These are phyloP conservation scores for Oenanthe javanica DNA, from an alignment of 140 eudicot species.

Conservation along the genomic window DNA sequence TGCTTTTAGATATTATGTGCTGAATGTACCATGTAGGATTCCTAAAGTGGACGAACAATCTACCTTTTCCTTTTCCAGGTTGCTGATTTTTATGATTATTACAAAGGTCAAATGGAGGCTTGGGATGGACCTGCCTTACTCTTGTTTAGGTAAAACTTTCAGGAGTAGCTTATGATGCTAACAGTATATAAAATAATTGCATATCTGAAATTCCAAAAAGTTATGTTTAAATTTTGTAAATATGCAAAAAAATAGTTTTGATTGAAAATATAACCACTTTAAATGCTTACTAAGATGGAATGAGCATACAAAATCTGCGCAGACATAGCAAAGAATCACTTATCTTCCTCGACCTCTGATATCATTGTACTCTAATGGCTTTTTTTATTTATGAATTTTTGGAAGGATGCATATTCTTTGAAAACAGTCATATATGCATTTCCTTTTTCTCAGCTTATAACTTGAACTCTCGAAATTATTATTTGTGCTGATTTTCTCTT, in stretches of 20 bases:
- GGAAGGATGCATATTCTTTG: background rate
- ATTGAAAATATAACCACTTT: background rate
- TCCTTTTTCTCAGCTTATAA: background rate
- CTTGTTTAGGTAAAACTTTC: conserved; percentile 61
- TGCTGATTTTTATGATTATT: conserved; percentile 87
- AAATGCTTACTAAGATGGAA: background rate
- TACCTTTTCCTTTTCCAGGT: conserved; percentile 38
- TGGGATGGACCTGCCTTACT: conserved; percentile 99
- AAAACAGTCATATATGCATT: background rate
- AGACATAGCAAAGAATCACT: background rate
- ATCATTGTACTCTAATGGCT: background rate
- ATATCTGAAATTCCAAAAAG: background rate
- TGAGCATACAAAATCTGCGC: background rate
- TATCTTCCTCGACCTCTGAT: background rate
- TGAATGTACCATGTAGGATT: background rate
- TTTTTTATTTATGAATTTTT: background rate
- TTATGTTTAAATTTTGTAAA: background rate
- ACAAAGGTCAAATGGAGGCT: conserved; percentile 99
- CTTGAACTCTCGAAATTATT: background rate
- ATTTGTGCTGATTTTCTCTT: background rate
- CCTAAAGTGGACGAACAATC: background rate
- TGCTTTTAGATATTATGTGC: background rate
- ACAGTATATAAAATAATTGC: background rate
- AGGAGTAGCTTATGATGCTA: background rate
- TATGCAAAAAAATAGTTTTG: background rate